phyloP scores from a whole-genome alignment of 2,329 filamentous ascomycete genomes.

The Xylaria sp. region DNA sequence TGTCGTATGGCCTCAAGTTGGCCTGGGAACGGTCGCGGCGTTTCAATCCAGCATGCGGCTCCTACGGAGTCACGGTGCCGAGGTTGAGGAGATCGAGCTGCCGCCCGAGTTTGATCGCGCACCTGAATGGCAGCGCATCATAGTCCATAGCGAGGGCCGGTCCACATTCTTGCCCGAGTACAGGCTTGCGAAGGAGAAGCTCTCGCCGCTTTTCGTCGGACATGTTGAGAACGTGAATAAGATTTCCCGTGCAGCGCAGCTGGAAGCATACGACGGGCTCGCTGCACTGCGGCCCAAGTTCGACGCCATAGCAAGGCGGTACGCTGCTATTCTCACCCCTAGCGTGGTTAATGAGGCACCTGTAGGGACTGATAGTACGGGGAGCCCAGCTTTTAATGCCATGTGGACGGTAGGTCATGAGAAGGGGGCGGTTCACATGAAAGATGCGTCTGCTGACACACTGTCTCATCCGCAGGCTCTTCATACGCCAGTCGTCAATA shows the following conservation, averaged over 20 bases:
- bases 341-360: constrained; percentile 58
- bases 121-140: constrained; percentile 46
- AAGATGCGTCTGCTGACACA: background rate
- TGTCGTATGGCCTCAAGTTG: constrained; percentile 45
- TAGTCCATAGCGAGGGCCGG: constrained; percentile 49
- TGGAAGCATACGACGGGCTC: constrained; percentile 51
- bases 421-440: background rate
- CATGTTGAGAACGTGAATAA: constrained; percentile 47
- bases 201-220: constrained; percentile 41
- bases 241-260: constrained; percentile 42
- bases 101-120: constrained; percentile 44
- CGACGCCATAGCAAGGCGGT: constrained; percentile 47
- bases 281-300: constrained; percentile 49
- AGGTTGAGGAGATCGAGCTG: constrained; percentile 51
- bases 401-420: constrained; percentile 46
- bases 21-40: constrained; percentile 39
- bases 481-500: constrained; percentile 58
- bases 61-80: constrained; percentile 43
- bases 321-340: constrained; percentile 52
- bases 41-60: constrained; percentile 38
- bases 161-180: constrained; percentile 52
- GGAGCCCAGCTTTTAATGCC: constrained; percentile 46
- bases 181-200: constrained; percentile 39
- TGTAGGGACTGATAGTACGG: constrained; percentile 47
- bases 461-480: constrained; percentile 34